Percentiles rank a stretch among this genome's conserved stretches.
These are phyloP conservation scores for carrot (Daucus carota) DNA, from an alignment of 129 eudicot genomes.

Conservation along the genomic window DH1_v3.0 NC_030389.2:15187001-15187500, in stretches of 20 bases:
- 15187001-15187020: too few species aligned
- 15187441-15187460: constrained; percentile 4
- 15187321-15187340: constrained; percentile 30
- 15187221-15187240: too few species aligned
- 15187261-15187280: constrained; percentile 4
- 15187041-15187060: too few species aligned
- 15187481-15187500: constrained; percentile 79
- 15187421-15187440: constrained; percentile 26
- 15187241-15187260: neutral
- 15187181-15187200: too few species aligned
- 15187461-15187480: constrained; percentile 36
- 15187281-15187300: constrained; percentile 14
- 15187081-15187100: too few species aligned
- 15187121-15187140: too few species aligned
- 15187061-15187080: too few species aligned
- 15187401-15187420: constrained; percentile 30
- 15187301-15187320: constrained; percentile 55
- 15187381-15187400: constrained; percentile 24
- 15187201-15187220: too few species aligned
- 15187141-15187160: too few species aligned
- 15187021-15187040: too few species aligned
- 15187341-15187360: constrained; percentile 29
- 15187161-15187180: too few species aligned
- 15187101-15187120: too few species aligned
- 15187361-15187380: constrained; percentile 25